A percentile compares a stretch with the other conserved stretches of the same genome.
Evolutionary conservation across 1,284 basidiomycete species (phyloP).

Genomic region (Lentinus polychrous): DNA sequence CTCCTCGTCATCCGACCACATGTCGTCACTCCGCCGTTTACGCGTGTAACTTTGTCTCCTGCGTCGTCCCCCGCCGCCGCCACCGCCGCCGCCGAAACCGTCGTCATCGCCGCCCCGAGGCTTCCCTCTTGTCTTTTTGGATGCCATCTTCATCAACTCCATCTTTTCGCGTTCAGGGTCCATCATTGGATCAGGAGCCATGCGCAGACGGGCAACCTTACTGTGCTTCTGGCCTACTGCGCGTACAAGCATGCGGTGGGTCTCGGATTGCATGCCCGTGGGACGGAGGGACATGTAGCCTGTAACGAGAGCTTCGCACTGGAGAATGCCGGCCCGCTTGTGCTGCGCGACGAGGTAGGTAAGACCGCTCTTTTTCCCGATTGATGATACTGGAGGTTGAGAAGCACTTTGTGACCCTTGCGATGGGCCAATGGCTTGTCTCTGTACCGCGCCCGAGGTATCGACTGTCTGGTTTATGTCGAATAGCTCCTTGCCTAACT

Average conservation of each 20-base stretch:
- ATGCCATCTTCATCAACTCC: conserved; percentile 59
- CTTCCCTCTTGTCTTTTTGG: conserved; percentile 55
- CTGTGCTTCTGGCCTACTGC: conserved; percentile 81
- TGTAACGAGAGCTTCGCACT: conserved; percentile 77
- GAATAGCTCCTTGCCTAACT: conserved; percentile 86
- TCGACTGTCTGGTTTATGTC: conserved; percentile 78
- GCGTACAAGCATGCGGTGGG: conserved; percentile 82
- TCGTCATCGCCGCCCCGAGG: conserved; percentile 35
- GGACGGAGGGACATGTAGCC: conserved; percentile 82
- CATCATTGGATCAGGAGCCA: conserved; percentile 66
- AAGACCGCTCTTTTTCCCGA: conserved; percentile 43
- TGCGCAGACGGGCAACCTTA: conserved; percentile 69
- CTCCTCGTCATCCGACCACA: conserved; percentile 42
- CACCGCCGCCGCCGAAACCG: conserved; percentile 38
- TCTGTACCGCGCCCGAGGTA: conserved; percentile 53
- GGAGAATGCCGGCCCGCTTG: conserved; percentile 77
- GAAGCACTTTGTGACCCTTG: conserved; percentile 29
- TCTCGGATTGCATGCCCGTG: conserved; percentile 85
- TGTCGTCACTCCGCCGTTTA: conserved; percentile 29
- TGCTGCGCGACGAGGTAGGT: conserved; percentile 91
- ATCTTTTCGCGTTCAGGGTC: conserved; percentile 69
- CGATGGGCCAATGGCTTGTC: conserved; percentile 42
- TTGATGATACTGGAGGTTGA: conserved; percentile 20
- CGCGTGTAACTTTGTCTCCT: conserved; percentile 24
- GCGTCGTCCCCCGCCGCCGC: conserved; percentile 32